These are phyloP conservation scores for Emericellopsis terricola DNA, from an alignment of 495 filamentous ascomycete species.

Conservation along the genomic window DNA sequence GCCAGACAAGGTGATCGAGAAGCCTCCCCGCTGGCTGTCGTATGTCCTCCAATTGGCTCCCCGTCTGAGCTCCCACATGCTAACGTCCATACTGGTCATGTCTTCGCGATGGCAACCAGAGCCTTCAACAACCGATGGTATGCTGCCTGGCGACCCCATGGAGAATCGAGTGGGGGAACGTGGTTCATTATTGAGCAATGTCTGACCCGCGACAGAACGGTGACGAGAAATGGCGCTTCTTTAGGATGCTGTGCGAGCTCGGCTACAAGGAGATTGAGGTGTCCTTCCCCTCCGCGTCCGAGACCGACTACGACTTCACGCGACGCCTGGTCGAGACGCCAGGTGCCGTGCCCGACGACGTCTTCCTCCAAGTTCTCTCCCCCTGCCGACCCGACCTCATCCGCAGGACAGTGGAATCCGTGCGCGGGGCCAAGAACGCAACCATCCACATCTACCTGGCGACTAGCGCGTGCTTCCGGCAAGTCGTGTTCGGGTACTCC, in stretches of 20 bases:
- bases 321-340: slow-evolving; percentile 74
- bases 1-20: slow-evolving; percentile 64
- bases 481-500: slow-evolving; percentile 74
- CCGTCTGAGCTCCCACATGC: not conserved
- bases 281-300: slow-evolving; percentile 84
- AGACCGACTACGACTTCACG: slow-evolving; percentile 93
- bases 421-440: slow-evolving; percentile 87
- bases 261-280: slow-evolving; percentile 99
- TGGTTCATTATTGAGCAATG: slow-evolving; percentile 8
- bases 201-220: slow-evolving; percentile 40
- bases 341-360: slow-evolving; percentile 74
- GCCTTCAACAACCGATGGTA: slow-evolving; percentile 80
- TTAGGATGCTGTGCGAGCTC: slow-evolving; percentile 81
- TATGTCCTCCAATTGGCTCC: slow-evolving; percentile 22
- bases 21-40: slow-evolving; percentile 70
- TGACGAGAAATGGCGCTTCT: slow-evolving; percentile 88
- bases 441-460: slow-evolving; percentile 93
- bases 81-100: slow-evolving; percentile 11
- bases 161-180: not conserved
- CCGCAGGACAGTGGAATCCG: slow-evolving; percentile 69
- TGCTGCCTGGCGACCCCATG: slow-evolving; percentile 6
- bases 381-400: slow-evolving; percentile 92
- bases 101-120: slow-evolving; percentile 78
- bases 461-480: slow-evolving; percentile 82
- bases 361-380: slow-evolving; percentile 87